Evolutionary conservation across 441 rosid genomes (phyloP).

Genomic region (Rhodomyrtus psidioides): DNA sequence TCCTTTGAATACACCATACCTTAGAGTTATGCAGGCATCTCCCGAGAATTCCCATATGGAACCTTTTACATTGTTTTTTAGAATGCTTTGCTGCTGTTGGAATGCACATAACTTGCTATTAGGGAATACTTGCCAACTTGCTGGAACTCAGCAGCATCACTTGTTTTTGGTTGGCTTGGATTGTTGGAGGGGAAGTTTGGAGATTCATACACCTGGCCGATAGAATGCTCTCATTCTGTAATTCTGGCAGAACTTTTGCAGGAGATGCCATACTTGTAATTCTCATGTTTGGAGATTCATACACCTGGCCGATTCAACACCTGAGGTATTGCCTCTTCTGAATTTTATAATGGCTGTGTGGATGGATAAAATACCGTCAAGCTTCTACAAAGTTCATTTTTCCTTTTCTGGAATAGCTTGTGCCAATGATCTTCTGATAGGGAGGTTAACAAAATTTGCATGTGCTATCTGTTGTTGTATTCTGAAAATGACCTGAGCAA

Average conservation of each 20-base stretch:
- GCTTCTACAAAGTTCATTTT: too few species aligned
- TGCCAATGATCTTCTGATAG: too few species aligned
- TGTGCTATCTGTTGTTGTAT: too few species aligned
- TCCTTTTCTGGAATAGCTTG: too few species aligned
- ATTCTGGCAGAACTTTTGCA: too few species aligned
- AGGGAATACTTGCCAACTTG: neutral
- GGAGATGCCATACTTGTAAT: too few species aligned
- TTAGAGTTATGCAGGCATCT: neutral
- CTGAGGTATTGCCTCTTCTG: conserved; percentile 20
- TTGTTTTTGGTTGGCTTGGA: neutral
- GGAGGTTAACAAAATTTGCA: too few species aligned
- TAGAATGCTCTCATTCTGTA: neutral
- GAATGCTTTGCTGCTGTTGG: neutral
- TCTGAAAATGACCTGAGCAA: conserved; percentile 66
- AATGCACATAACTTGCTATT: neutral
- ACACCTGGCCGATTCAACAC: too few species aligned
- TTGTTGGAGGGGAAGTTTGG: neutral
- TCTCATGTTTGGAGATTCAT: too few species aligned
- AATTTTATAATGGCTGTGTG: too few species aligned
- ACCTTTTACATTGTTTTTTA: neutral
- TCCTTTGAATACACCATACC: neutral
- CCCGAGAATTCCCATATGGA: neutral
- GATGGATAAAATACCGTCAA: too few species aligned
- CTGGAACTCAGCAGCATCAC: neutral
- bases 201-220: neutral